Base-by-base conservation (phyloP, 2,329 filamentous ascomycete genomes). In the Didymella pomorum region DNA sequence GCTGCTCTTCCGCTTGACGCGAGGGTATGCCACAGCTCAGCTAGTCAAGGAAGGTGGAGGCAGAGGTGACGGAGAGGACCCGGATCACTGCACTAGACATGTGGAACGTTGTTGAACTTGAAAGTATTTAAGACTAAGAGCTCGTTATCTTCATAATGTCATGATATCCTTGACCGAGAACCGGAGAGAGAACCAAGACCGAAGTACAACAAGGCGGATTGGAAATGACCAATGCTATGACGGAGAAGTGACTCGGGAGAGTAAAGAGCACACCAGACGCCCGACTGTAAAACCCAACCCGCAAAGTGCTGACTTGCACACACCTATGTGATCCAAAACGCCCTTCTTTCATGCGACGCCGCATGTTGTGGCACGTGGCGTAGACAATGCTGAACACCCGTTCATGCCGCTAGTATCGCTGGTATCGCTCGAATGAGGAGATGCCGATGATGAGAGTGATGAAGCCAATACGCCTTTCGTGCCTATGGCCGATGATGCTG, bases 101-200 rank as follows among this genome's bases (percentile, higher is more conserved):
- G 10, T 26, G 11, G 10, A 37, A 45, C 11, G 8, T 25, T 11
- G 7, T 52, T 18, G 25, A 61, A 64, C 20, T 55, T 41, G 46
- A 53, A 57, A 41, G 49, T 52, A 42, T 39, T 54, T 65, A 65
- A 65, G 56, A 64, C 62, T 69, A 64, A 53, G 31, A 54, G n/a
- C 54, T 69, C 65, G 61, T 68, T 63, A 66, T 64, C 61, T 64
- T 58, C 67, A 65, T 70, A 62, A 70, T 56, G 66, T 68, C 67
- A 64, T 70, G 61, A 60, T 54, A 61, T 67, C 64, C 56, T 58
- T 62, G 66, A 53, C 56, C 52, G 52, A 25, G 47, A 26, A 41
- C 57, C 59, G 56, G 63, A 65, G 64, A 68, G 55, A 60, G 60
- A 63, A 63, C 54, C 62, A 64, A 65, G 62, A 70, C 66, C 57